phyloP scores from a whole-genome alignment of 2,329 filamentous ascomycete genomes.

The Aspergillus hortae region DNA sequence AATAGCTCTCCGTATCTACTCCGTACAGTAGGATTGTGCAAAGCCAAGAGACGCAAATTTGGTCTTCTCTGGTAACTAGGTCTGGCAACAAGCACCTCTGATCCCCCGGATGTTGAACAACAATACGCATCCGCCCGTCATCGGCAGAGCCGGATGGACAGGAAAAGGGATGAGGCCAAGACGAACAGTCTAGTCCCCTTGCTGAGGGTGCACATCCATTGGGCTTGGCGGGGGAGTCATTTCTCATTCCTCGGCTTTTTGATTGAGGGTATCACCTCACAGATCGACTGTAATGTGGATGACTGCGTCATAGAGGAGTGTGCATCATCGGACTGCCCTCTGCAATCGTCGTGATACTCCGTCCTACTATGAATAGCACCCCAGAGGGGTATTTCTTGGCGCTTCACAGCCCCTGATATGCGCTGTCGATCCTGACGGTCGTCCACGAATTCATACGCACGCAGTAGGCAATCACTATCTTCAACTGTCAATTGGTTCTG shows the following conservation, averaged over 20 bases:
- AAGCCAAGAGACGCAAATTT: background rate
- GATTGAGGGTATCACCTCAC: no score
- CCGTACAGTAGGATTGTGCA: background rate
- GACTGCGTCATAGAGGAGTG: background rate
- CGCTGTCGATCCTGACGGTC: constrained; percentile 5
- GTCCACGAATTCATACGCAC: background rate
- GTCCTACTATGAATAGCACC: no score
- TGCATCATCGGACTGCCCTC: background rate
- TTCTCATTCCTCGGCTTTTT: background rate
- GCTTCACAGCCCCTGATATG: constrained; percentile 5
- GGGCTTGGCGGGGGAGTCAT: background rate
- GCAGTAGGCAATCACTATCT: background rate
- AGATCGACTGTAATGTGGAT: no score
- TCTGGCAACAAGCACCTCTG: background rate
- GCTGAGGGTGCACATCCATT: background rate
- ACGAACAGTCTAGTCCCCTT: background rate
- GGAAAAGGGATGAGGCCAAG: background rate
- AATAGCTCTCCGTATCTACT: background rate
- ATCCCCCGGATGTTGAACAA: background rate
- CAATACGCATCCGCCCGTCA: background rate
- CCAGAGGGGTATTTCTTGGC: constrained; percentile 1
- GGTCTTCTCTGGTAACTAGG: background rate
- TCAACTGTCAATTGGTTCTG: background rate
- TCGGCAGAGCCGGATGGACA: background rate
- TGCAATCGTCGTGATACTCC: background rate